Percentiles rank a stretch among this genome's conserved stretches.
Evolutionary conservation across 2,329 filamentous ascomycete genomes (phyloP).

Genomic region (Pyrenophora tritici-repentis): DNA sequence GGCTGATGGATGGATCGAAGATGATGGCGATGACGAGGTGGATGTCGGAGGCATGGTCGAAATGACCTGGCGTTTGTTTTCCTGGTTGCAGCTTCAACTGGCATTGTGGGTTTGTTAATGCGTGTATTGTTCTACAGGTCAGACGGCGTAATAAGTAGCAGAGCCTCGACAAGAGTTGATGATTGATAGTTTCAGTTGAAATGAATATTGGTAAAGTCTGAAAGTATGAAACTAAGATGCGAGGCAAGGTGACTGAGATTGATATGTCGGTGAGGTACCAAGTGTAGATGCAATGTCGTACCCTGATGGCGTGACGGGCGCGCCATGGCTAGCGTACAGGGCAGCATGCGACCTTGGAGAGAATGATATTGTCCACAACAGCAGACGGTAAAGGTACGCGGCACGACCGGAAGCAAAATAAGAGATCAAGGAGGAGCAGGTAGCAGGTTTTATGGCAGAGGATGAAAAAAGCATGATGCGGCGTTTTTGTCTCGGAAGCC

Average conservation of each 20-base stretch:
- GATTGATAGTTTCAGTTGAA: background rate
- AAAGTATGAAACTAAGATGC: slow-evolving; percentile 2
- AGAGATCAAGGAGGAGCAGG: too few relatives aligned
- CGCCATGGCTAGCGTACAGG: too few relatives aligned
- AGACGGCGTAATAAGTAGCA: too few relatives aligned
- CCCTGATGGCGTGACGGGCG: slow-evolving; percentile 25
- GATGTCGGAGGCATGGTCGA: slow-evolving; percentile 6
- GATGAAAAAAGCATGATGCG: too few relatives aligned
- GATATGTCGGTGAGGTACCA: background rate
- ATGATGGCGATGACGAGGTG: slow-evolving; percentile 9
- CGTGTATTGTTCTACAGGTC: too few relatives aligned
- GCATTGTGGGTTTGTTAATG: too few relatives aligned
- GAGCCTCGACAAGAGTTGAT: background rate
- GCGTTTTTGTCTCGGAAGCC: too few relatives aligned
- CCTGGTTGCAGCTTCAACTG: background rate
- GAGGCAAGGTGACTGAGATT: background rate
- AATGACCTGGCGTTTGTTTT: slow-evolving; percentile 13
- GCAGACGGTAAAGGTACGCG: too few relatives aligned
- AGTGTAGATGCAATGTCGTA: slow-evolving; percentile 8
- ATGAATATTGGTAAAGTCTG: background rate
- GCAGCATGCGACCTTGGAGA: background rate
- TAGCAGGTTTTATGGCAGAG: too few relatives aligned
- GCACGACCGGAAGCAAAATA: too few relatives aligned
- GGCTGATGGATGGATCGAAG: slow-evolving; percentile 10
- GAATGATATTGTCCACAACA: too few relatives aligned